phyloP scores from a whole-genome alignment of 179 eudicot genomes.

The Amaranthus tricolor region DNA sequence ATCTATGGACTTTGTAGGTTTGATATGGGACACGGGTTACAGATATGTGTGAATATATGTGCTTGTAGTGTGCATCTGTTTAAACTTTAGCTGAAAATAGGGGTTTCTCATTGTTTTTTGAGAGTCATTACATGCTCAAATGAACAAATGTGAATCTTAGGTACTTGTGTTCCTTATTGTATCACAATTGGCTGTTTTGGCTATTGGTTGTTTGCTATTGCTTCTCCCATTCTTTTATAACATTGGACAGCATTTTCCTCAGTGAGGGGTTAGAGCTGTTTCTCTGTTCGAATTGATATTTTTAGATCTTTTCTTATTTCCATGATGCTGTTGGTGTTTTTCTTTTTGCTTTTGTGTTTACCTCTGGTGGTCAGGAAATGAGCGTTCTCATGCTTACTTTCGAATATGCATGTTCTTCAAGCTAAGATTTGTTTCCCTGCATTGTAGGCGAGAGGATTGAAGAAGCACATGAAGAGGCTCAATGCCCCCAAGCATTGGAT shows the following conservation, averaged over 20 bases:
- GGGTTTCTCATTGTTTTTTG: not conserved
- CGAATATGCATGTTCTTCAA: not conserved
- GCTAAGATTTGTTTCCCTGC: not conserved
- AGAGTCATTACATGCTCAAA: not conserved
- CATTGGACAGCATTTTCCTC: too few relatives aligned
- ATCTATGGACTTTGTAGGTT: not conserved
- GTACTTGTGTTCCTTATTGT: not conserved
- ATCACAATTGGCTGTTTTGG: too few relatives aligned
- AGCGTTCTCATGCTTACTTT: not conserved
- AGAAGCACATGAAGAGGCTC: slow-evolving; percentile 68
- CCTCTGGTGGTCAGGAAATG: not conserved
- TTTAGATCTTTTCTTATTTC: not conserved
- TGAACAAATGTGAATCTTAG: not conserved
- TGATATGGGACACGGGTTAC: not conserved
- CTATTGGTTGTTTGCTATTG: too few relatives aligned
- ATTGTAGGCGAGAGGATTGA: slow-evolving; percentile 53
- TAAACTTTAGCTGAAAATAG: not conserved
- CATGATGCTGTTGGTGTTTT: not conserved
- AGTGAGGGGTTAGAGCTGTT: not conserved
- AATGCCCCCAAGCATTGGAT: slow-evolving; percentile 64
- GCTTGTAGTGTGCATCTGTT: not conserved
- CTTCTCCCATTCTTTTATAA: too few relatives aligned
- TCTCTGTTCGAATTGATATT: not conserved
- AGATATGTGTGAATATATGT: not conserved
- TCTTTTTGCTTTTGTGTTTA: not conserved